Percentiles rank a stretch among this genome's conserved stretches.
Evolutionary conservation across 2,329 filamentous ascomycete genomes (phyloP).

Genomic region (Pseudocercospora cruenta): DNA sequence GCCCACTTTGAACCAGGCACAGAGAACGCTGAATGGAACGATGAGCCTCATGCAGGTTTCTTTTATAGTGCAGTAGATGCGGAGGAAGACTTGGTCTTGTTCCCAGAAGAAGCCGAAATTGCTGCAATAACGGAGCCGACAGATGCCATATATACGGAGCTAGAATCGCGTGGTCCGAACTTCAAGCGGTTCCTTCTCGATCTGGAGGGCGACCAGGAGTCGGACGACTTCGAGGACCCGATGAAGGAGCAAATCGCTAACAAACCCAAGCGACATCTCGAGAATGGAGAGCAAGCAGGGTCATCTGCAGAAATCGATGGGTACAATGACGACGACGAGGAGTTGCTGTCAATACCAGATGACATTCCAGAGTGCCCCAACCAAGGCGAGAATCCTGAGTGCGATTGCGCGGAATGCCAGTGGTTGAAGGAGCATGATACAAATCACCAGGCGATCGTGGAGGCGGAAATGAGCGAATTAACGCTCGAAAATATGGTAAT

Average conservation of each 20-base stretch:
- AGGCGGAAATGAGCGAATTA: conserved; percentile 17
- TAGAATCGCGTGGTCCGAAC: neutral
- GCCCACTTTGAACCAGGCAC: neutral
- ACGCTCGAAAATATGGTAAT: conserved; percentile 31
- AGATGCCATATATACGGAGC: conserved; percentile 7
- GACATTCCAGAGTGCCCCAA: conserved; percentile 4
- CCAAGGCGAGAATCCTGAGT: neutral
- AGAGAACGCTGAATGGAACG: conserved; percentile 19
- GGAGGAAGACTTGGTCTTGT: conserved; percentile 47
- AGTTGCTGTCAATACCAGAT: neutral
- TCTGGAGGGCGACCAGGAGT: neutral
- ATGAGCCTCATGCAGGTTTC: conserved; percentile 29
- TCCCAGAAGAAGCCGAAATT: conserved; percentile 41
- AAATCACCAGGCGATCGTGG: conserved; percentile 2
- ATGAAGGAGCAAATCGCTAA: neutral
- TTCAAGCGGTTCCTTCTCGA: neutral
- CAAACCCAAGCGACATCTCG: neutral
- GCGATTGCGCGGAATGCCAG: neutral
- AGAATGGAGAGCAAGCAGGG: neutral
- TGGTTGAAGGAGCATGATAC: conserved; percentile 18
- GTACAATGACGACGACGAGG: conserved; percentile 12
- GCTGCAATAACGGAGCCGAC: conserved; percentile 6
- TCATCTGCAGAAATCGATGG: conserved; percentile 19
- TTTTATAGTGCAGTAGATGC: conserved; percentile 47
- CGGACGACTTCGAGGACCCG: neutral